Conservation (phyloP, 805 yeast species). For the Kurtzmaniella cleridarum region DNA sequence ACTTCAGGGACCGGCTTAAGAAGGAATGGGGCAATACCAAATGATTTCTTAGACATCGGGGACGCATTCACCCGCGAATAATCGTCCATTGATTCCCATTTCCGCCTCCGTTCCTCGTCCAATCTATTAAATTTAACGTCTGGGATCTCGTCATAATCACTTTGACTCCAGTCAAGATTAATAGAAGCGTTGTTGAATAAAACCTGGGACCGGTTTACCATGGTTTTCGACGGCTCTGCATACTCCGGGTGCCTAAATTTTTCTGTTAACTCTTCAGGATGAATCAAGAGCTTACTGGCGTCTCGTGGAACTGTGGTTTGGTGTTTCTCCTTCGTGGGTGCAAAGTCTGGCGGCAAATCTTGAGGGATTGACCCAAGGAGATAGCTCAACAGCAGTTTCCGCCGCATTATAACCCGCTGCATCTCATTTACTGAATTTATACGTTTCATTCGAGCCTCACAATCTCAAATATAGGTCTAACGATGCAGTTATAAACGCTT, state of each 20-base stretch:
- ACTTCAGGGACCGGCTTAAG: conserved; percentile 57
- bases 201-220: conserved; percentile 18
- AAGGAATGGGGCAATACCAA: conserved; percentile 30
- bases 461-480: too few relatives aligned
- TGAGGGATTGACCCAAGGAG: too few relatives aligned
- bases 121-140: conserved; percentile 38
- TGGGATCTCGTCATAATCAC: conserved; percentile 51
- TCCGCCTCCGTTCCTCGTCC: conserved; percentile 10
- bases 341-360: too few relatives aligned
- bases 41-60: conserved; percentile 17
- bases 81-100: conserved; percentile 16
- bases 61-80: conserved; percentile 17
- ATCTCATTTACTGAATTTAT: too few relatives aligned
- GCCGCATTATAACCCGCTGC: too few relatives aligned
- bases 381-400: too few relatives aligned
- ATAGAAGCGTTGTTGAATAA: conserved; percentile 43
- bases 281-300: conserved; percentile 10
- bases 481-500: too few relatives aligned
- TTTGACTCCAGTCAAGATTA: conserved; percentile 57
- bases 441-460: too few relatives aligned
- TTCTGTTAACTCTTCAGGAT: conserved; percentile 19
- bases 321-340: too few relatives aligned
- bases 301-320: conserved; percentile 2
- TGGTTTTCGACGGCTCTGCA: conserved; percentile 7
- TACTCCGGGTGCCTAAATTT: conserved; percentile 14